Evolutionary conservation across 495 filamentous ascomycete genomes (phyloP).

Genomic region (Geopyxis carbonaria): DNA sequence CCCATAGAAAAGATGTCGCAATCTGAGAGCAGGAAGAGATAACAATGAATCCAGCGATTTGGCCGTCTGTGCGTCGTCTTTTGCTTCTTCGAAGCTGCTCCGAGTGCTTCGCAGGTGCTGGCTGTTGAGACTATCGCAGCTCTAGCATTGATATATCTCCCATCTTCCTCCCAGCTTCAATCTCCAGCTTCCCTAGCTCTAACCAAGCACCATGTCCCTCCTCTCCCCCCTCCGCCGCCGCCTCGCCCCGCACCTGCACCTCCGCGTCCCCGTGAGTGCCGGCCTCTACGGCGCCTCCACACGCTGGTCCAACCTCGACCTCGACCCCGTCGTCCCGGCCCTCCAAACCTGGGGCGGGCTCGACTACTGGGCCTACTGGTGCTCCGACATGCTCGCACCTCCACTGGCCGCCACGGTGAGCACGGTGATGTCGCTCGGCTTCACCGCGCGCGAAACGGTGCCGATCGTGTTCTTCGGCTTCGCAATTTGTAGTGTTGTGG

Average conservation of each 20-base stretch:
- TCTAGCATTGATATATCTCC: neutral
- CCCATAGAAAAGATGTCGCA: too few species aligned
- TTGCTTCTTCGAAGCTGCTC: too few species aligned
- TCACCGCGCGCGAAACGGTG: conserved; percentile 33
- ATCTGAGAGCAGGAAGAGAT: too few species aligned
- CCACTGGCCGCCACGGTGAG: conserved; percentile 25
- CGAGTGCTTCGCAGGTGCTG: too few species aligned
- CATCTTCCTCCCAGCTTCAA: neutral
- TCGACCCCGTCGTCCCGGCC: conserved; percentile 32
- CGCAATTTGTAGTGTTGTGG: conserved; percentile 29
- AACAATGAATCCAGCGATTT: too few species aligned
- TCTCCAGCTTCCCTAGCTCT: too few species aligned
- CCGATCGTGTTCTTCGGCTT: conserved; percentile 33
- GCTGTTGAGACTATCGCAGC: too few species aligned
- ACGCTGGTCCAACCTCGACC: conserved; percentile 29
- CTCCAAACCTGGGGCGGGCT: conserved; percentile 31
- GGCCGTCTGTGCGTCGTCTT: too few species aligned
- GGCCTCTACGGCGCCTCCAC: conserved; percentile 28
- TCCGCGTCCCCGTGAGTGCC: conserved; percentile 27
- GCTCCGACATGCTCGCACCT: conserved; percentile 29
- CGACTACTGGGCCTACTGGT: conserved; percentile 31
- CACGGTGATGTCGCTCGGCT: conserved; percentile 31
- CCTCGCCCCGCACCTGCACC: conserved; percentile 16
- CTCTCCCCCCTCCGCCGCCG: too few species aligned
- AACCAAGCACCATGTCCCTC: too few species aligned